Evolutionary conservation across 768 basidiomycete genomes (phyloP).

Genomic region (Calvatia gigantea): DNA sequence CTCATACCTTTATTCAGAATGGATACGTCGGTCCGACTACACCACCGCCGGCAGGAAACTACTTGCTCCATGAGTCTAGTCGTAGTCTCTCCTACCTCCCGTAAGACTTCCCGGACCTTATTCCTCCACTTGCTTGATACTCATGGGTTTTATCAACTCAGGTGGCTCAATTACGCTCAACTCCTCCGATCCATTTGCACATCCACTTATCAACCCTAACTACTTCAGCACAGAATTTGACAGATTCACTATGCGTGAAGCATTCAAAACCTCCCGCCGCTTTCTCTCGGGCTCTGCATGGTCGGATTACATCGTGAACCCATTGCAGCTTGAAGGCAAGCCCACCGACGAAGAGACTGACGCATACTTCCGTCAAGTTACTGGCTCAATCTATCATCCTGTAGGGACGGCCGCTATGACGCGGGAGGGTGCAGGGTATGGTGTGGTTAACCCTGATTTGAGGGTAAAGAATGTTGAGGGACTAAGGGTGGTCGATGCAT

Average conservation of each 20-base stretch:
- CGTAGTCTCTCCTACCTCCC: slow-evolving; percentile 27
- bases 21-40: background rate
- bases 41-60: slow-evolving; percentile 19
- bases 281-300: slow-evolving; percentile 20
- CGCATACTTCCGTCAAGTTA: slow-evolving; percentile 19
- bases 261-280: slow-evolving; percentile 16
- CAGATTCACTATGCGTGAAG: slow-evolving; percentile 18
- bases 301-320: slow-evolving; percentile 18
- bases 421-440: slow-evolving; percentile 18
- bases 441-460: slow-evolving; percentile 20
- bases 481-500: slow-evolving; percentile 35
- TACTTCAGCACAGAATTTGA: slow-evolving; percentile 50
- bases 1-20: background rate
- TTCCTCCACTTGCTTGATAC: background rate
- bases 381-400: slow-evolving; percentile 21
- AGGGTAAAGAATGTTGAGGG: slow-evolving; percentile 30
- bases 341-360: slow-evolving; percentile 28
- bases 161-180: slow-evolving; percentile 20
- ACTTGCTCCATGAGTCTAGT: slow-evolving; percentile 19
- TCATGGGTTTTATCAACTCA: background rate
- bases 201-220: slow-evolving; percentile 45
- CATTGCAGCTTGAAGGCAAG: slow-evolving; percentile 10
- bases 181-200: slow-evolving; percentile 37
- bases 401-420: slow-evolving; percentile 29
- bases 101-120: slow-evolving; percentile 20